Base-by-base conservation (phyloP, 495 filamentous ascomycete genomes). In the Viridothelium virens region DNA sequence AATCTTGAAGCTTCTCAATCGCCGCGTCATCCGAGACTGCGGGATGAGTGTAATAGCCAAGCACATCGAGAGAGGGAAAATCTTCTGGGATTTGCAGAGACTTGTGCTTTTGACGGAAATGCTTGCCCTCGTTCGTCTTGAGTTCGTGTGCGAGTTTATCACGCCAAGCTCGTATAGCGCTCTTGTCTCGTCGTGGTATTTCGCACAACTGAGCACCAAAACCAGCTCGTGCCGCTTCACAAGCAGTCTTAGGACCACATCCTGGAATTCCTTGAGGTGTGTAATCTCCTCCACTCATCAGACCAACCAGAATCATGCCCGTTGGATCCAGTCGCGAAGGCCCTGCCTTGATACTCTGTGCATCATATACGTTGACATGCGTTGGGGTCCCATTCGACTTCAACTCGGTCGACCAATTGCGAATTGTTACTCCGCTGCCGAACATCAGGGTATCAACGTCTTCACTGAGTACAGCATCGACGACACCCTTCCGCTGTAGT, bases 391-490 rank as follows among this genome's bases (percentile, higher is more conserved):
- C 86, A 65, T 78, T 81, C 1, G 81, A 79, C 1, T 80, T 78
- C 25, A 79, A 82, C 74, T 96, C 91, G 31, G 87, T 83, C 0
- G 89, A 89, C 86, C 92, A 98, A 70, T 91, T 92, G 66, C 91
- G 84, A 38, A 97, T 77, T 0, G 86, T 94, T 59, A 83, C 74
- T 0, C 82, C 84, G 59, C 90, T 92, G 2, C 95, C 95, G 74
- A 97, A 99, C 95, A 99, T 97, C 70, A 99, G 82, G 2, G 95
- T 92, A 75, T 99, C 95, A 46, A 97, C 91, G 79, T 99, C 95
- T 74, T 99, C 92, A 73, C 91, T 97, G 71, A 99, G 83, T 12
- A 97, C 95, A 0, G 90, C 94, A 76, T 99, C 95, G 2, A 97
- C 95, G 53, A 96, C 80, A 0, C 92, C 91, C 38, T 86, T 83